Evolutionary conservation across 148 eudicot species (phyloP).

Genomic region (Agrostemma githago): DNA sequence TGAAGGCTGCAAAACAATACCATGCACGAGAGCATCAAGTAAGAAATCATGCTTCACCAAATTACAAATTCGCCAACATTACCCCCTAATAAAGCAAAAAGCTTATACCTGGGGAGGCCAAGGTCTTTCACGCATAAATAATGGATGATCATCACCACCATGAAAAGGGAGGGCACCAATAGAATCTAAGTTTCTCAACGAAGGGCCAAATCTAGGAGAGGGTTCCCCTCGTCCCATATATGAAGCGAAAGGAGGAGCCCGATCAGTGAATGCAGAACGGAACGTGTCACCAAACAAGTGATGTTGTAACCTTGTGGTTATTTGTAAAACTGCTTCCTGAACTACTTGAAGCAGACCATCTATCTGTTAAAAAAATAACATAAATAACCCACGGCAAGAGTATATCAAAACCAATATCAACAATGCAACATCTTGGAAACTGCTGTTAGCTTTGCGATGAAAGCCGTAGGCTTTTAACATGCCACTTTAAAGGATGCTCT

Average conservation of each 20-base stretch:
- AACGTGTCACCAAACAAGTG: constrained; percentile 53
- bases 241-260: constrained; percentile 47
- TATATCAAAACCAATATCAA: no score
- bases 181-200: constrained; percentile 63
- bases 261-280: constrained; percentile 28
- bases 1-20: constrained; percentile 30
- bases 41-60: no score
- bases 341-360: constrained; percentile 73
- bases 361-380: constrained; percentile 42
- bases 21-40: background rate
- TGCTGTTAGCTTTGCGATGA: no score
- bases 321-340: constrained; percentile 85
- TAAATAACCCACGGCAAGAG: no score
- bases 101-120: constrained; percentile 81
- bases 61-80: no score
- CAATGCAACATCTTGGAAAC: no score
- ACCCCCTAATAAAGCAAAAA: background rate
- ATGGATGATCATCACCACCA: constrained; percentile 61
- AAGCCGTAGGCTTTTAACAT: no score
- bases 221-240: constrained; percentile 56
- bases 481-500: no score
- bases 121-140: constrained; percentile 72
- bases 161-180: constrained; percentile 43
- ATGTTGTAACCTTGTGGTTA: constrained; percentile 63
- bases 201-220: constrained; percentile 54